Evolutionary conservation across 345 rosid genomes (phyloP).

Genomic region (Gossypium turneri): DNA sequence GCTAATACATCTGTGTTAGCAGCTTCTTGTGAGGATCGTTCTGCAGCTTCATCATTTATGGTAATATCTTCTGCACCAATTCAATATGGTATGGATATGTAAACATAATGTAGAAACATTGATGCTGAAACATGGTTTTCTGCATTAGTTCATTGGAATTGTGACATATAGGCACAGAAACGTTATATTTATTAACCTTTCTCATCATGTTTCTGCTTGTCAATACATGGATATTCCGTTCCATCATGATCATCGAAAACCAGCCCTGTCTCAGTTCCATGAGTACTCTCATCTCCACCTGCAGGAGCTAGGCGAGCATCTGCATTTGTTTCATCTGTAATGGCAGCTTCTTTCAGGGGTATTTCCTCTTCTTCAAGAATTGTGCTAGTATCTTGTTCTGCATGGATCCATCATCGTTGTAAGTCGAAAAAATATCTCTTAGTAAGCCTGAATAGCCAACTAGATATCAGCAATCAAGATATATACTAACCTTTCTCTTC

Average conservation of each 20-base stretch:
- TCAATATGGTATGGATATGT: neutral
- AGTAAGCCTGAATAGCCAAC: neutral
- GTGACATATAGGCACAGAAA: neutral
- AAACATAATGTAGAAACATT: neutral
- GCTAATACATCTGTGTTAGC: slow-evolving; percentile 10
- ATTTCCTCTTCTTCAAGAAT: neutral
- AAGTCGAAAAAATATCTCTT: neutral
- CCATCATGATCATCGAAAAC: slow-evolving; percentile 8
- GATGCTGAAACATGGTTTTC: neutral
- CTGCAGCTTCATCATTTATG: neutral
- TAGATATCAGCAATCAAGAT: neutral
- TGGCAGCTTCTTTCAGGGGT: slow-evolving; percentile 20
- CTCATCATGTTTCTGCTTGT: neutral
- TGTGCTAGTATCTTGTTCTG: neutral
- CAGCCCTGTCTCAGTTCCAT: slow-evolving; percentile 18
- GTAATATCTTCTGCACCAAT: slow-evolving; percentile 26
- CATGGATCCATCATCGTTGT: neutral
- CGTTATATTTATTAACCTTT: neutral
- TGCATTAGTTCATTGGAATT: neutral
- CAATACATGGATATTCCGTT: slow-evolving; percentile 9
- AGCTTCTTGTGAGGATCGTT: neutral
- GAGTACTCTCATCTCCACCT: slow-evolving; percentile 13
- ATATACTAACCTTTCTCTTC: neutral
- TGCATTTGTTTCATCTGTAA: slow-evolving; percentile 11
- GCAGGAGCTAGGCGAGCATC: slow-evolving; percentile 19